Evolutionary conservation across 305 asterid species (phyloP).

Genomic region (Rubia tinctorum): DNA sequence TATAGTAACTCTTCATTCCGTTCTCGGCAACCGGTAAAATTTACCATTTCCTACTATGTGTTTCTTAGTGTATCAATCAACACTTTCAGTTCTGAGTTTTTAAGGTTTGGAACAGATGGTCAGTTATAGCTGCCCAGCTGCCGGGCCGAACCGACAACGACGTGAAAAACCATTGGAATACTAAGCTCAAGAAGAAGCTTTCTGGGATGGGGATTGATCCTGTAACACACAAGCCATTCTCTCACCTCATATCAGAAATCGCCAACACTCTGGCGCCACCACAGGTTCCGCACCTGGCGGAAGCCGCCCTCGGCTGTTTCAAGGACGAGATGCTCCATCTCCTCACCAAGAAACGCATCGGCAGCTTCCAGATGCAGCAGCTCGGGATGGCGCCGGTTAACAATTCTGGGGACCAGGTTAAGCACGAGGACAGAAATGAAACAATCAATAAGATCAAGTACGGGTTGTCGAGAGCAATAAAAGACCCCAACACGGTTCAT

Average conservation of each 20-base stretch:
- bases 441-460: slow-evolving; percentile 59
- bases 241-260: slow-evolving; percentile 90
- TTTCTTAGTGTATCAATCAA: neutral
- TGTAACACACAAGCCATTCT: slow-evolving; percentile 93
- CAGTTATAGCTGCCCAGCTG: slow-evolving; percentile 92
- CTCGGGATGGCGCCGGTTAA: slow-evolving; percentile 21
- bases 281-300: slow-evolving; percentile 91
- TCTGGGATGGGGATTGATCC: slow-evolving; percentile 86
- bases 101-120: slow-evolving; percentile 57
- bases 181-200: slow-evolving; percentile 80
- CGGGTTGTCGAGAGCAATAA: slow-evolving; percentile 68
- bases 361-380: slow-evolving; percentile 62
- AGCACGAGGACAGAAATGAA: slow-evolving; percentile 51
- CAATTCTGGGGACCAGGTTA: slow-evolving; percentile 24
- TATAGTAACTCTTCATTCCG: slow-evolving; percentile 80
- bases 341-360: slow-evolving; percentile 78
- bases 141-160: slow-evolving; percentile 98
- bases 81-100: neutral
- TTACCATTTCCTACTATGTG: neutral
- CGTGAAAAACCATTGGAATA: slow-evolving; percentile 97
- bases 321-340: slow-evolving; percentile 99
- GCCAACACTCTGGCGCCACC: slow-evolving; percentile 89
- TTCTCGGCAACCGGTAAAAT: slow-evolving; percentile 73
- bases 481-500: slow-evolving; percentile 33
- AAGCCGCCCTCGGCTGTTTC: slow-evolving; percentile 96